phyloP scores from a whole-genome alignment of 352 stramenopile species.

The Phytophthora europaea region DNA sequence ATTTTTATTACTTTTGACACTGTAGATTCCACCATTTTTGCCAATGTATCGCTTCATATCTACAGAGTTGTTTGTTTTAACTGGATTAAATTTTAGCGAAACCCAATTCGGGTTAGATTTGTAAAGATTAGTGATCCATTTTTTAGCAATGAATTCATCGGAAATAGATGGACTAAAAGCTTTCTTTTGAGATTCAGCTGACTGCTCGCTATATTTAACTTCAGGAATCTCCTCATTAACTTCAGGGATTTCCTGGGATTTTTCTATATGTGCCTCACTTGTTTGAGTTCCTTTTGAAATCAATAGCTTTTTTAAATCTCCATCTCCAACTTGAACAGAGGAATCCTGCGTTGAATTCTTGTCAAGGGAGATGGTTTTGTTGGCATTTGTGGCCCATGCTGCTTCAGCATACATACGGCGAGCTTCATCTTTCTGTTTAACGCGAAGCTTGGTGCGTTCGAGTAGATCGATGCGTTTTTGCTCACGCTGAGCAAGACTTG shows the following conservation, averaged over 20 bases:
- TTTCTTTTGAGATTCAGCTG: too few relatives aligned
- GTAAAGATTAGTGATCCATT: not conserved
- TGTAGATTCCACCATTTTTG: not conserved
- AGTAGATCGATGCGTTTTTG: not conserved
- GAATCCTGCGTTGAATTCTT: too few relatives aligned
- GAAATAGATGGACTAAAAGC: not conserved
- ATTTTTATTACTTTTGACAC: not conserved
- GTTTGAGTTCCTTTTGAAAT: too few relatives aligned
- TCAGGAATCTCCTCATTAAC: too few relatives aligned
- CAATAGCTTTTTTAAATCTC: too few relatives aligned
- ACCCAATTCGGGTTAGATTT: not conserved
- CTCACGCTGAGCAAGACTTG: not conserved
- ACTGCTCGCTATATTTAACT: too few relatives aligned
- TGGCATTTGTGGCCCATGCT: not conserved
- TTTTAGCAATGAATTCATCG: not conserved
- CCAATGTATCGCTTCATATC: not conserved
- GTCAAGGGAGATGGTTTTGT: too few relatives aligned
- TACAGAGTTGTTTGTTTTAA: not conserved
- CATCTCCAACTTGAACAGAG: too few relatives aligned
- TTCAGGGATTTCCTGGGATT: too few relatives aligned
- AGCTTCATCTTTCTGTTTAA: not conserved
- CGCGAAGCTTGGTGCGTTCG: not conserved
- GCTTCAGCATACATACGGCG: not conserved
- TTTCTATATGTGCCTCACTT: too few relatives aligned
- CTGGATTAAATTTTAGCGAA: not conserved